phyloP scores from a whole-genome alignment of 805 yeast genomes.

The Saccharomycopsis oosterbeekiorum region DNA sequence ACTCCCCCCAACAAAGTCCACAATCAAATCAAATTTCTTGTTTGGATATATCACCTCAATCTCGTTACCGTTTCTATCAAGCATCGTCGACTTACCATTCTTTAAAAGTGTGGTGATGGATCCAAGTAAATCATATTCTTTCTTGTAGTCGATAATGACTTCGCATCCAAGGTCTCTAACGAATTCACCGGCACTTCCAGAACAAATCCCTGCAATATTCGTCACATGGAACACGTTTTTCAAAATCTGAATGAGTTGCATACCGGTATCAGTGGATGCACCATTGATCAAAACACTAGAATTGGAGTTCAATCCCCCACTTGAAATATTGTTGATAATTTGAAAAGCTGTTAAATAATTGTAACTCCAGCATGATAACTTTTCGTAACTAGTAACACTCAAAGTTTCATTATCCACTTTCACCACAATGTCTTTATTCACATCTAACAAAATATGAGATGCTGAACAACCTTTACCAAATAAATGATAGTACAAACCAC shows the following conservation, averaged over 20 bases:
- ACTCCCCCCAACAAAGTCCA: conserved; percentile 65
- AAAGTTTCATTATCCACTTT: conserved; percentile 39
- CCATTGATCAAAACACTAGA: conserved; percentile 59
- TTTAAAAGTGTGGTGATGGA: conserved; percentile 22
- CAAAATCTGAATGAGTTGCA: conserved; percentile 49
- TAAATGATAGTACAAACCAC: conserved; percentile 49
- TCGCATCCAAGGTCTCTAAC: conserved; percentile 44
- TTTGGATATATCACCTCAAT: conserved; percentile 24
- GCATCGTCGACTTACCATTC: conserved; percentile 22
- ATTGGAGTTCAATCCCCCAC: conserved; percentile 28
- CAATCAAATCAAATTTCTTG: conserved; percentile 50
- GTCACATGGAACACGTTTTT: conserved; percentile 40
- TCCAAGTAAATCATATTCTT: conserved; percentile 21
- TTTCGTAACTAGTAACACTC: conserved; percentile 23
- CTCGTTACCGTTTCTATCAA: conserved; percentile 20
- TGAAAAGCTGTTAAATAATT: conserved; percentile 55
- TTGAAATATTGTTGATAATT: conserved; percentile 27
- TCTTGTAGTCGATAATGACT: conserved; percentile 39
- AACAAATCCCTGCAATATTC: conserved; percentile 48
- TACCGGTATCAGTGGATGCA: conserved; percentile 69
- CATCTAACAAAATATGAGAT: conserved; percentile 45
- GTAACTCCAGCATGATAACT: conserved; percentile 58
- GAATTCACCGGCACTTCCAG: conserved; percentile 39
- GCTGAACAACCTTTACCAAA: conserved; percentile 49
- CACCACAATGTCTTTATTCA: conserved; percentile 38